phyloP scores from a whole-genome alignment of 2,329 filamentous ascomycete genomes.

The Verticillium nonalfalfae region DNA sequence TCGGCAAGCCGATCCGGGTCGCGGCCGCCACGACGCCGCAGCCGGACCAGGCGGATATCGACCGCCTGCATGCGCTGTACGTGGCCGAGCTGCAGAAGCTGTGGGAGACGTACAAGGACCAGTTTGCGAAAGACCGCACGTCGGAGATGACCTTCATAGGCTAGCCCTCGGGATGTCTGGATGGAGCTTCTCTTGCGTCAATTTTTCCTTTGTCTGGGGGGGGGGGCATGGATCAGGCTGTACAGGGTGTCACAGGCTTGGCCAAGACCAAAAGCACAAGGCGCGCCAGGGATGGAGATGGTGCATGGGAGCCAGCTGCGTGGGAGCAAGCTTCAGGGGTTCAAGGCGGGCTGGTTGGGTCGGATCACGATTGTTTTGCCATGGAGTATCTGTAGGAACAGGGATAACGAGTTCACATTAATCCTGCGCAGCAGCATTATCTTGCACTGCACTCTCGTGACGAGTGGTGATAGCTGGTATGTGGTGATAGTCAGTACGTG shows the following conservation, averaged over 20 bases:
- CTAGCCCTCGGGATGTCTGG: conserved; percentile 20
- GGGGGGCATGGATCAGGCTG: background rate
- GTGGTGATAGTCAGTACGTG: too few species aligned
- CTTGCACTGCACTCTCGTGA: too few species aligned
- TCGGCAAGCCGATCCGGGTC: conserved; percentile 75
- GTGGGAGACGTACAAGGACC: conserved; percentile 74
- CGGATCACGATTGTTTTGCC: background rate
- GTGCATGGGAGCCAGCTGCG: background rate
- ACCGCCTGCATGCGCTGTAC: conserved; percentile 74
- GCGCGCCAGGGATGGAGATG: background rate
- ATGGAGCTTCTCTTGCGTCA: background rate
- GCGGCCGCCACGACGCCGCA: conserved; percentile 49
- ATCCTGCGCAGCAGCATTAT: too few species aligned
- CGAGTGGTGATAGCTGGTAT: too few species aligned
- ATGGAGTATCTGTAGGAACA: background rate
- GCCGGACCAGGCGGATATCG: conserved; percentile 69
- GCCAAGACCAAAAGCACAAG: background rate
- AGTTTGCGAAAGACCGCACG: conserved; percentile 57
- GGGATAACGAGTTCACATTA: background rate
- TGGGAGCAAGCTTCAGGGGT: background rate
- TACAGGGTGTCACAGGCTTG: background rate
- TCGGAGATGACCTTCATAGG: conserved; percentile 64
- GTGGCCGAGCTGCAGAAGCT: conserved; percentile 65
- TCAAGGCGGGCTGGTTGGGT: background rate
- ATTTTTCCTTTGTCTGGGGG: background rate